Evolutionary conservation across 208 protist genomes (phyloP), one percentile per base, ranked within the genome.

Genomic region (Crithidia sp.): DNA sequence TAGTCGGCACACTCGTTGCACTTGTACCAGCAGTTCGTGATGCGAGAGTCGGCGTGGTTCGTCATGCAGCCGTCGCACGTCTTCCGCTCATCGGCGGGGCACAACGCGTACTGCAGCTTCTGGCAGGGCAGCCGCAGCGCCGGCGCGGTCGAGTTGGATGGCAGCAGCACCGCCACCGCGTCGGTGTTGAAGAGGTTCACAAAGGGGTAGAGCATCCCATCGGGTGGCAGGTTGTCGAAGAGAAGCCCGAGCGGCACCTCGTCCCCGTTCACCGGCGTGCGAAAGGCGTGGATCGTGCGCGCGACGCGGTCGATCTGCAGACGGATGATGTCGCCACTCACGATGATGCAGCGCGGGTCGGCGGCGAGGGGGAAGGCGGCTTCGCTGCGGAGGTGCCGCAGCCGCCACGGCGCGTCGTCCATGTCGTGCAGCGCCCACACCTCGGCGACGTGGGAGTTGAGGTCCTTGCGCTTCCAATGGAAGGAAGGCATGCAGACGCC

Each of bases 1-100:
- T 96, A 97, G 82, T 97, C 89, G 13, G 82, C 88, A 66, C 93
- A 97, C 71, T 95, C 89, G 69, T 96, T 96, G 78, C 93, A 97
- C 80, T 93, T 93, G 86, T 90, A 97, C 88, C 91, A 94, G n/a
- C 63, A 67, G 14, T 76, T 71, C 4, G 76, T 68, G 16, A 92
- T 75, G 53, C 70, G 59, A 36, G 81, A 77, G 62, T 95, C 89
- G 16, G 76, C 43, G 64, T 93, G 79, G 47, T 85, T 83, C 10
- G 81, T 64, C 13, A 82, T 75, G 80, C 90, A 97, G 36, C 86
- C 85, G 70, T 94, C 89, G 74, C 90, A 97, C 65, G 76, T 82
- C 50, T 84, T 83, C 14, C 85, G 81, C 41, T 88, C 79, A 64
- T 84, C 84, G 8, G 66, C 13, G 44, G 82, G 64, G 69, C 74